These are phyloP conservation scores for Parsonsia alboflavescens DNA, from an alignment of 257 asterid genomes.

Conservation along the genomic window DNA sequence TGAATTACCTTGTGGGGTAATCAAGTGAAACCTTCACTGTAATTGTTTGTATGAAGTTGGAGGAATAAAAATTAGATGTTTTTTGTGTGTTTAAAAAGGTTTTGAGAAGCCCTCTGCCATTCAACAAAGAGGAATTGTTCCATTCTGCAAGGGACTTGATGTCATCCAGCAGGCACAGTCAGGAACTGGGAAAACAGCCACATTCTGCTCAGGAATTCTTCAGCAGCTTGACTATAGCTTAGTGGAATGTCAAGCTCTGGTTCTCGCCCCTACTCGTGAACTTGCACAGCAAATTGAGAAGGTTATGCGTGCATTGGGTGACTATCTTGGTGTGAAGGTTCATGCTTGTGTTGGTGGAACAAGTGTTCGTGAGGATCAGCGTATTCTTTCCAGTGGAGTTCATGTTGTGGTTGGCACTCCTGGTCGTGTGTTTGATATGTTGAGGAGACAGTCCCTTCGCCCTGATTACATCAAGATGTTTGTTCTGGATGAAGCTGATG, in stretches of 20 bases:
- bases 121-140: conserved; percentile 49
- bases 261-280: conserved; percentile 50
- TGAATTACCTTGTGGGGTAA: neutral
- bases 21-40: neutral
- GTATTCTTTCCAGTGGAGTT: conserved; percentile 42
- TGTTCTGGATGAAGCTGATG: conserved; percentile 49
- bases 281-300: conserved; percentile 51
- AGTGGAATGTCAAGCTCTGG: conserved; percentile 43
- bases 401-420: conserved; percentile 49
- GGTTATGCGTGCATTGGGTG: conserved; percentile 51
- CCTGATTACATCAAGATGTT: conserved; percentile 43
- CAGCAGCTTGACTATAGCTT: conserved; percentile 39
- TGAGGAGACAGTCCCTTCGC: conserved; percentile 44
- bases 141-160: conserved; percentile 47
- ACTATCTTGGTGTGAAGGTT: conserved; percentile 47
- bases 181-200: conserved; percentile 44
- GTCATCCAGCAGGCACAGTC: conserved; percentile 49
- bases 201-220: conserved; percentile 47
- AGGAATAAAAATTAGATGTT: neutral
- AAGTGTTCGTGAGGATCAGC: conserved; percentile 44
- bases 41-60: neutral
- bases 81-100: conserved; percentile 22
- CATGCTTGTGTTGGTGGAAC: conserved; percentile 57
- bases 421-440: conserved; percentile 48
- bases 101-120: conserved; percentile 53